Percentiles rank a stretch among this genome's conserved stretches.
phyloP scores from a whole-genome alignment of 768 basidiomycete genomes.

The Hirschioporus abietinus region DNA sequence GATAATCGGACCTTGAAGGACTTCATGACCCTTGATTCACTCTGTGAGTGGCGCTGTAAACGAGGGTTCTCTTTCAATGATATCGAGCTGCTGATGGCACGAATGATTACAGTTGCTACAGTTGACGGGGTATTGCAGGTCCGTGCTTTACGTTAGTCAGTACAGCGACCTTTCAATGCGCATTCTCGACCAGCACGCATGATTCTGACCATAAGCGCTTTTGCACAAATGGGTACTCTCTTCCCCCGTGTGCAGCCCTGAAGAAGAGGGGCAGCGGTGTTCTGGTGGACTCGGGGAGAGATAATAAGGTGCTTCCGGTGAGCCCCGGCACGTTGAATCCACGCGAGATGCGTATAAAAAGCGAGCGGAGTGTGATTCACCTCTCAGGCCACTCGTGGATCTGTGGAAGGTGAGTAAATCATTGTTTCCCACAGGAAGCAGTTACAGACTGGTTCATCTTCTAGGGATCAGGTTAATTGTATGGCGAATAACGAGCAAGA shows the following conservation, averaged over 20 bases:
- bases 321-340: not conserved
- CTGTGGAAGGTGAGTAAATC: no score
- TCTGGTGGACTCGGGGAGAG: not conserved
- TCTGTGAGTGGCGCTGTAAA: not conserved
- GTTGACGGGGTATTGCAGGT: not conserved
- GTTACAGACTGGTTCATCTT: no score
- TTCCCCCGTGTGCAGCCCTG: not conserved
- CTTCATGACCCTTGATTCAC: not conserved
- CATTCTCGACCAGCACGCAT: no score
- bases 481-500: not conserved
- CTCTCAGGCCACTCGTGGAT: not conserved
- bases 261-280: not conserved
- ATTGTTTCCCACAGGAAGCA: no score
- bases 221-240: not conserved
- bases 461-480: not conserved
- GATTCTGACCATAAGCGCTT: not conserved
- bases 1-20: not conserved
- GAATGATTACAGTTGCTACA: not conserved
- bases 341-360: not conserved
- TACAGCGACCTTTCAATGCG: not conserved
- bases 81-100: not conserved
- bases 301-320: not conserved
- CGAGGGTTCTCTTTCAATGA: not conserved
- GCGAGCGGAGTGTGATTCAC: not conserved
- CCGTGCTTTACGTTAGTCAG: not conserved